phyloP scores from a whole-genome alignment of 1,284 basidiomycete species.

The Rhodotorula sp. region DNA sequence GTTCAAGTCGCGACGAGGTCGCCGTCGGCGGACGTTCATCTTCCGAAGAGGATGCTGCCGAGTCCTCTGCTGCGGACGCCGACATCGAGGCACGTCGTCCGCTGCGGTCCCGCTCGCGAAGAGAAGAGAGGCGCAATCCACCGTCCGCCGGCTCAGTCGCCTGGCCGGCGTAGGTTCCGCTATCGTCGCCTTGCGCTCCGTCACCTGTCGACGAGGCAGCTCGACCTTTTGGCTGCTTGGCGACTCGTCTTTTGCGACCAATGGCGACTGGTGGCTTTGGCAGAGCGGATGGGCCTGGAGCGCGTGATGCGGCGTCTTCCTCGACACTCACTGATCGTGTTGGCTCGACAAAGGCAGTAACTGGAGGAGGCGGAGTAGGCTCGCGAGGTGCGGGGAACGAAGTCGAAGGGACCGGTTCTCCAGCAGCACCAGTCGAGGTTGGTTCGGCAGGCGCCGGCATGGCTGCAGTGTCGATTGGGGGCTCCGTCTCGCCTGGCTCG shows the following conservation, averaged over 20 bases:
- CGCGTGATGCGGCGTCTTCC: not conserved
- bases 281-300: not conserved
- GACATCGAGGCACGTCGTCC: not conserved
- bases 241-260: conserved; percentile 22
- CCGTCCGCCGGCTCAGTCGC: not conserved
- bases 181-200: not conserved
- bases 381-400: not conserved
- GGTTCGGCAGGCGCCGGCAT: not conserved
- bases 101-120: not conserved
- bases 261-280: conserved; percentile 2
- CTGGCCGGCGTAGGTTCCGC: not conserved
- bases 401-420: not conserved
- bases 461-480: not conserved
- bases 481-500: too few species aligned
- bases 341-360: not conserved
- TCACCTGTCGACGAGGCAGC: not conserved
- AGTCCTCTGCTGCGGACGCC: conserved; percentile 1
- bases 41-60: not conserved
- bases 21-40: not conserved
- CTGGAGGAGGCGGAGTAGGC: not conserved
- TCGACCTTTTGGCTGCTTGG: conserved; percentile 15
- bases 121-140: not conserved
- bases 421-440: not conserved
- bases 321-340: not conserved
- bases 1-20: not conserved